phyloP scores from a whole-genome alignment of 140 eudicot genomes.

The Erigeron philadelphicus region DNA sequence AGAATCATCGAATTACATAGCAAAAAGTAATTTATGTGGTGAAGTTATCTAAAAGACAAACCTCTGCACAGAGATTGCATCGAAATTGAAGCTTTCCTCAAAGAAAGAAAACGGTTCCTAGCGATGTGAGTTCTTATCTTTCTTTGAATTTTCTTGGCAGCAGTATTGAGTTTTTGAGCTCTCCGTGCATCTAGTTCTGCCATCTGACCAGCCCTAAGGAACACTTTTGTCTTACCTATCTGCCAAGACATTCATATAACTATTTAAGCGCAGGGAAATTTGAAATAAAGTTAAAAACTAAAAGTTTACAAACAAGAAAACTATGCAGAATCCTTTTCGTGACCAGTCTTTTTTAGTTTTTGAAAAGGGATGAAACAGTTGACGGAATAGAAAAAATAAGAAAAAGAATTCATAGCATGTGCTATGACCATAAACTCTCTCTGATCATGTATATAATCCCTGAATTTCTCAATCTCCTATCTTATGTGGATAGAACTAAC shows the following conservation, averaged over 20 bases:
- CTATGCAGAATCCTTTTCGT: constrained; percentile 13
- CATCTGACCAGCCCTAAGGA: constrained; percentile 97
- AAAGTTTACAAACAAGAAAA: constrained; percentile 5
- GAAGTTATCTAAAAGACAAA: constrained; percentile 34
- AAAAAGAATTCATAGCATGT: constrained; percentile 1
- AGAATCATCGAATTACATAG: neutral
- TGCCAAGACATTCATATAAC: constrained; percentile 34
- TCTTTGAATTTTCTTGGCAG: constrained; percentile 89
- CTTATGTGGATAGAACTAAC: neutral
- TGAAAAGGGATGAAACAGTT: neutral
- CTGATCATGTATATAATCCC: neutral
- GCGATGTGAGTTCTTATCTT: constrained; percentile 73
- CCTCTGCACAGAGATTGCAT: constrained; percentile 81
- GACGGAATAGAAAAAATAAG: neutral
- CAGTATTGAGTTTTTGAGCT: constrained; percentile 76
- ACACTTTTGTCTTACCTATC: constrained; percentile 89
- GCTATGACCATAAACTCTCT: neutral
- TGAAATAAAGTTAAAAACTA: constrained; percentile 7
- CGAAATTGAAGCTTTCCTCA: constrained; percentile 60
- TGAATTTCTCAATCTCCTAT: neutral
- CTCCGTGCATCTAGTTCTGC: constrained; percentile 88
- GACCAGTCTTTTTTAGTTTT: constrained; percentile 13
- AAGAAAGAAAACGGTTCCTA: constrained; percentile 58
- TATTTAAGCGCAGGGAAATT: constrained; percentile 19
- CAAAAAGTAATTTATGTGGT: constrained; percentile 14